Conservation (phyloP, 805 yeast genomes). For the Candida tibetensis region DNA sequence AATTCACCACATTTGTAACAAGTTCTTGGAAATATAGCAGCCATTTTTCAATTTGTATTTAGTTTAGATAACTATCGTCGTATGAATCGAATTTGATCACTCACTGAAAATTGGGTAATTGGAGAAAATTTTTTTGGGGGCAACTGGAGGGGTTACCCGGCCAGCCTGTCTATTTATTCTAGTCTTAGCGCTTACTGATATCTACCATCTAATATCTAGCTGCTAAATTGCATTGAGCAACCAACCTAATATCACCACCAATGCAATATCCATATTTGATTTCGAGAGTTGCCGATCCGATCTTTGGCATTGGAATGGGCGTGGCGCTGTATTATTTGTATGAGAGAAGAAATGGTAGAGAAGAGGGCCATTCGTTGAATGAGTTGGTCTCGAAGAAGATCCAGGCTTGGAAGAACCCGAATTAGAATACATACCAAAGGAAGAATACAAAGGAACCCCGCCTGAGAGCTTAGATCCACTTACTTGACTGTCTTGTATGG, state of each 20-base stretch:
- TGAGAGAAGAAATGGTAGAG: slow-evolving; percentile 56
- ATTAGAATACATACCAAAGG: too few relatives aligned
- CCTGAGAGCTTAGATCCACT: too few relatives aligned
- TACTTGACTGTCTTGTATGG: too few relatives aligned
- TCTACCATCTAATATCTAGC: too few relatives aligned
- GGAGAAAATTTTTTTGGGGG: slow-evolving; percentile 2
- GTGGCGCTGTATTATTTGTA: slow-evolving; percentile 59
- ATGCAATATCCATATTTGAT: slow-evolving; percentile 48
- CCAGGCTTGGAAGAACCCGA: neutral
- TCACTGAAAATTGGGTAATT: neutral
- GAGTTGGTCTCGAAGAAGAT: slow-evolving; percentile 44
- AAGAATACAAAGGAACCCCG: too few relatives aligned
- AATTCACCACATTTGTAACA: slow-evolving; percentile 91
- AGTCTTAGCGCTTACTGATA: too few relatives aligned
- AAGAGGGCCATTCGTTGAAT: slow-evolving; percentile 57
- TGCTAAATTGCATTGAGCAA: too few relatives aligned
- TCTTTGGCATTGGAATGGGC: slow-evolving; percentile 63
- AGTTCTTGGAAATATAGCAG: slow-evolving; percentile 61
- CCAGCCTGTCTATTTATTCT: neutral
- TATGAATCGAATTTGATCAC: neutral
- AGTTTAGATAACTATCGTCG: slow-evolving; percentile 1
- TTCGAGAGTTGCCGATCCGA: slow-evolving; percentile 58
- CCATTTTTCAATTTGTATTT: slow-evolving; percentile 22
- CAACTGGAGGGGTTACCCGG: slow-evolving; percentile 4
- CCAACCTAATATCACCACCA: too few relatives aligned